Conservation (phyloP, 179 eudicot species). For the Carnegiea gigantea region DNA sequence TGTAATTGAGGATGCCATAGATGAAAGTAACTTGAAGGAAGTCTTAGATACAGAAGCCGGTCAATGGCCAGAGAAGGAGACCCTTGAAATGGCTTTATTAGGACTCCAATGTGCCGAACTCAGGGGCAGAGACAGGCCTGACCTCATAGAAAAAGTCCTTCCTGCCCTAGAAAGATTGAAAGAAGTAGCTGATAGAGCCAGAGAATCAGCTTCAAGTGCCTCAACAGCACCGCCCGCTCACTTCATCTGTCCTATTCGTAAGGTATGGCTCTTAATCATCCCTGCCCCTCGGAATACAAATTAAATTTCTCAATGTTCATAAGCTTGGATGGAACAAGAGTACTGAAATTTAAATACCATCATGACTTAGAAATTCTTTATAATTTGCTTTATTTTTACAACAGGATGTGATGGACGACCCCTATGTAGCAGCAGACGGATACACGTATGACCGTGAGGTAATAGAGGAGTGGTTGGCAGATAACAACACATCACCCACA, state of each 20-base stretch:
- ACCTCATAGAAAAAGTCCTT: slow-evolving; percentile 51
- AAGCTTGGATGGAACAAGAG: neutral
- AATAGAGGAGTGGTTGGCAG: slow-evolving; percentile 56
- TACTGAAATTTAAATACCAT: neutral
- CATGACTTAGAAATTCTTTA: neutral
- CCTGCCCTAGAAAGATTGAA: slow-evolving; percentile 66
- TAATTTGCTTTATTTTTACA: slow-evolving; percentile 8
- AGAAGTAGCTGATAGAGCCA: slow-evolving; percentile 50
- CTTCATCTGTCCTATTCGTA: slow-evolving; percentile 71
- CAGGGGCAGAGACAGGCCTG: slow-evolving; percentile 73
- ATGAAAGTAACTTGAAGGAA: slow-evolving; percentile 38
- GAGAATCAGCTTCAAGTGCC: slow-evolving; percentile 30
- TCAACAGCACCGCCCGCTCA: slow-evolving; percentile 51
- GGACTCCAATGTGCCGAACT: slow-evolving; percentile 73
- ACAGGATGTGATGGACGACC: slow-evolving; percentile 80
- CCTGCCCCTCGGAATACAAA: neutral
- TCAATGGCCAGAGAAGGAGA: slow-evolving; percentile 65
- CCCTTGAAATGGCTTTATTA: slow-evolving; percentile 52
- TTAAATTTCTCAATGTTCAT: neutral
- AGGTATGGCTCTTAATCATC: slow-evolving; percentile 39
- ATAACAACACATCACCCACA: slow-evolving; percentile 52
- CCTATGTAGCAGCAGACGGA: slow-evolving; percentile 87
- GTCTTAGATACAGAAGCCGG: slow-evolving; percentile 66
- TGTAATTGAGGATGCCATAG: slow-evolving; percentile 57
- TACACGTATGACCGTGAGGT: slow-evolving; percentile 71